Evolutionary conservation across 2,329 filamentous ascomycete genomes (phyloP).

Genomic region (Nectriaceae sp.): DNA sequence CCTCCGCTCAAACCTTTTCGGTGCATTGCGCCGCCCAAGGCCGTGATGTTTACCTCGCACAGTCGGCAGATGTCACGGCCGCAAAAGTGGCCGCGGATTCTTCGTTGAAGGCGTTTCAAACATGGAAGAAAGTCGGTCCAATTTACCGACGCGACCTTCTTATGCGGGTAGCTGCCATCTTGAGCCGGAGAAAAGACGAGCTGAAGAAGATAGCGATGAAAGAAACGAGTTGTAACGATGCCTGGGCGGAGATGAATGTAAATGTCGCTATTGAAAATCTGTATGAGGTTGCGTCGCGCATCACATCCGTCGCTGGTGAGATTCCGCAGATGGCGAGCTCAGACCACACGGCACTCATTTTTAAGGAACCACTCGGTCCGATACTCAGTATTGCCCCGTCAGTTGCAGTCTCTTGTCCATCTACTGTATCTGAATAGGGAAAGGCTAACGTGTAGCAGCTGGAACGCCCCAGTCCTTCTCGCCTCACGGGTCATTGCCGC

Average conservation of each 20-base stretch:
- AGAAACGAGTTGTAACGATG: neutral
- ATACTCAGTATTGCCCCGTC: neutral
- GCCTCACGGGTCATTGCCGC: slow-evolving; percentile 4
- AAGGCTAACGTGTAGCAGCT: neutral
- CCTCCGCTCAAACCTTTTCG: neutral
- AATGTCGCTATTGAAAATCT: neutral
- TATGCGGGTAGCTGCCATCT: neutral
- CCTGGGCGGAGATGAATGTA: neutral
- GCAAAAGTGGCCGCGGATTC: neutral
- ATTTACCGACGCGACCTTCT: neutral
- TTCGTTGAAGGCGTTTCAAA: neutral
- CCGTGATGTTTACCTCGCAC: neutral
- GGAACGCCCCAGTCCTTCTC: slow-evolving; percentile 9
- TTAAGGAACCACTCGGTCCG: neutral
- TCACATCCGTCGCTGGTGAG: neutral
- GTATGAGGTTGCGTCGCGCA: neutral
- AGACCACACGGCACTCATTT: neutral
- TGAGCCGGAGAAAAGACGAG: neutral
- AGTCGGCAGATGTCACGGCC: neutral
- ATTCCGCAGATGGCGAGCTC: neutral
- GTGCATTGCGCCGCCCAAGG: neutral
- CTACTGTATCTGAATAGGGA: neutral
- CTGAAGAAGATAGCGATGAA: neutral
- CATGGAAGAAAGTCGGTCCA: neutral
- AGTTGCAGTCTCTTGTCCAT: neutral